These are phyloP conservation scores for Kwoniella sp. DNA, from an alignment of 768 basidiomycete species.

Conservation along the genomic window DNA sequence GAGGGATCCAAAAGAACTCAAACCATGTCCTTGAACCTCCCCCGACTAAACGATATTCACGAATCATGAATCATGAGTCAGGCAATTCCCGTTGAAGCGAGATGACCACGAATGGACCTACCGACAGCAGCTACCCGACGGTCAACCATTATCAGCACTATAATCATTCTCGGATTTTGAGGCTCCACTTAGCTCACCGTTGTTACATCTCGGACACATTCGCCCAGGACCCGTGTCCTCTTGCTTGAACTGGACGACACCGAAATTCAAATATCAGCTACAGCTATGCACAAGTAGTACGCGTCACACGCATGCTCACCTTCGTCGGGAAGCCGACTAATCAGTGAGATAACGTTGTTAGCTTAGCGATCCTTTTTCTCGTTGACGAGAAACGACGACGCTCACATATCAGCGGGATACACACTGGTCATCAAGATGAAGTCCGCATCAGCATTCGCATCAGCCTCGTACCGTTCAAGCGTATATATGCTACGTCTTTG, in stretches of 20 bases:
- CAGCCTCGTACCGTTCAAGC: not conserved
- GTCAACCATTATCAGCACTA: not conserved
- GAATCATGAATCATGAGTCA: too few relatives aligned
- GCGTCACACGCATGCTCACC: slow-evolving; percentile 19
- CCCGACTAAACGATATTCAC: too few relatives aligned
- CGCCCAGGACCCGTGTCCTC: slow-evolving; percentile 35
- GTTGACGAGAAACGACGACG: too few relatives aligned
- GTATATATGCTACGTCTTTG: too few relatives aligned
- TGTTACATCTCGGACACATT: slow-evolving; percentile 47
- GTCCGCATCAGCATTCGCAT: not conserved
- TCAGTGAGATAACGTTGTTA: too few relatives aligned
- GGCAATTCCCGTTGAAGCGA: too few relatives aligned
- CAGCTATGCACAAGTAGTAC: too few relatives aligned
- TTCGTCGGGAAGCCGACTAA: slow-evolving; percentile 48
- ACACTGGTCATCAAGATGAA: slow-evolving; percentile 31
- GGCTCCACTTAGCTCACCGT: slow-evolving; percentile 30
- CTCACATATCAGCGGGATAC: slow-evolving; percentile 50
- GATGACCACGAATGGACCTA: not conserved
- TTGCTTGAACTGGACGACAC: slow-evolving; percentile 34
- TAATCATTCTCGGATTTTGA: not conserved
- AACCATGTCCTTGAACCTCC: slow-evolving; percentile 41
- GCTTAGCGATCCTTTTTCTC: too few relatives aligned
- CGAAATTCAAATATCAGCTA: too few relatives aligned
- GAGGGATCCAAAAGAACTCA: slow-evolving; percentile 50
- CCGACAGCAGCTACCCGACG: slow-evolving; percentile 18